phyloP scores from a whole-genome alignment of 2,329 filamentous ascomycete species.

The Graphilbum ipis-grandicollis region DNA sequence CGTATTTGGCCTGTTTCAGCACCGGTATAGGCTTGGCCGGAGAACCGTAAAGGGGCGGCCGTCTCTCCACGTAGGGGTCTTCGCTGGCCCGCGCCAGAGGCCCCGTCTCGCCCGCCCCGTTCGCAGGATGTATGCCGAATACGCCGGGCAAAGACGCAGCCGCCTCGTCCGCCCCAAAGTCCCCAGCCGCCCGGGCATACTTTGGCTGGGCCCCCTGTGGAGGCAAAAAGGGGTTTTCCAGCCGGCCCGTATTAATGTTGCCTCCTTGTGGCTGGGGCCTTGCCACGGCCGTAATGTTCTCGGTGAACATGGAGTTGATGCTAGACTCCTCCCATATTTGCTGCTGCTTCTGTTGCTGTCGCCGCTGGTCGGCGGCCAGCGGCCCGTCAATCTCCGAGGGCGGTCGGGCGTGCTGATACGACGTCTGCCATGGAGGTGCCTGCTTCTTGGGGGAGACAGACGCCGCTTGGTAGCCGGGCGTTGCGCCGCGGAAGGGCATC shows the following conservation, averaged over 20 bases:
- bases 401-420: constrained; percentile 6
- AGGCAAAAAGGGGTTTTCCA: constrained; percentile 8
- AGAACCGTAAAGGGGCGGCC: constrained; percentile 12
- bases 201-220: constrained; percentile 5
- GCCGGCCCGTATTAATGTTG: constrained; percentile 2
- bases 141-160: constrained; percentile 13
- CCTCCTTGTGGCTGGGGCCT: neutral
- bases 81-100: constrained; percentile 13
- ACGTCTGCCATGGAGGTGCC: neutral
- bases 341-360: constrained; percentile 9
- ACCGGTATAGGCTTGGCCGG: constrained; percentile 12
- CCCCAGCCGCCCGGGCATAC: constrained; percentile 9
- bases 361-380: constrained; percentile 4
- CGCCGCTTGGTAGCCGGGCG: constrained; percentile 3
- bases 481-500: constrained; percentile 13
- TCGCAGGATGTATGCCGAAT: constrained; percentile 17
- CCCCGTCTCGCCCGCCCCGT: constrained; percentile 6
- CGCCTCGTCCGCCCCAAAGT: constrained; percentile 1
- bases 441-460: constrained; percentile 1
- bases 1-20: constrained; percentile 18
- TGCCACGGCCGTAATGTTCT: constrained; percentile 6
- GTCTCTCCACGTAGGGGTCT: constrained; percentile 11
- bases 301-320: constrained; percentile 15
- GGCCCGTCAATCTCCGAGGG: constrained; percentile 11
- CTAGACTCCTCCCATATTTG: constrained; percentile 20